These are phyloP conservation scores for Suillus brevipes DNA, from an alignment of 768 basidiomycete genomes.

Conservation along the genomic window DNA sequence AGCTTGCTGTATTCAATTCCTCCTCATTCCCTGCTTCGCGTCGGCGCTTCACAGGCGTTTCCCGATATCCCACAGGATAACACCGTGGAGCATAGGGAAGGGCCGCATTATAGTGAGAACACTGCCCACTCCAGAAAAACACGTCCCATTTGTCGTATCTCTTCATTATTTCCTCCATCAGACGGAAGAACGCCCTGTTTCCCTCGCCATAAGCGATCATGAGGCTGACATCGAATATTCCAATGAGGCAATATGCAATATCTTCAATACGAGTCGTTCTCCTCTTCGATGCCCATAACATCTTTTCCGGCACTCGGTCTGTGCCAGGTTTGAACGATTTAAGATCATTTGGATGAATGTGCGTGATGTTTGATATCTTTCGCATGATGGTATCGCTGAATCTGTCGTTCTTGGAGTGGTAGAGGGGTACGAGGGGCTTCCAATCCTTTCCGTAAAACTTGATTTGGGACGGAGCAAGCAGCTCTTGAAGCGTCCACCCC, in stretches of 20 bases:
- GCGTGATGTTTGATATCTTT: constrained; percentile 8
- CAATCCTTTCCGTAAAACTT: constrained; percentile 19
- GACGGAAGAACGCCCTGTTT: constrained; percentile 17
- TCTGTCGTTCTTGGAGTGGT: constrained; percentile 10
- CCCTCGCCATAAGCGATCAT: constrained; percentile 22
- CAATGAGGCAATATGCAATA: constrained; percentile 19
- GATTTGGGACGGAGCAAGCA: constrained; percentile 18
- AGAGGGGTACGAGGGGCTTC: constrained; percentile 11
- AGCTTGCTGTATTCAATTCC: constrained; percentile 1
- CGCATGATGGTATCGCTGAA: neutral
- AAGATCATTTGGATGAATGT: constrained; percentile 10
- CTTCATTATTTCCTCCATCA: constrained; percentile 14
- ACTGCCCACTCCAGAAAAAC: constrained; percentile 11
- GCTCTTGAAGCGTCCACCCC: constrained; percentile 18
- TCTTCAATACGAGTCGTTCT: constrained; percentile 22
- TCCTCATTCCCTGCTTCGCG: neutral
- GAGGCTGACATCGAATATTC: constrained; percentile 18
- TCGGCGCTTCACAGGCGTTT: neutral
- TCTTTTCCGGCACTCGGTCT: constrained; percentile 10
- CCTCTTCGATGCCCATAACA: constrained; percentile 20
- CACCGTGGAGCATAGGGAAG: constrained; percentile 10
- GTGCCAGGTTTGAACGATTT: constrained; percentile 9
- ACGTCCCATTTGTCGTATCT: constrained; percentile 15
- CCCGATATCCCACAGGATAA: constrained; percentile 5
- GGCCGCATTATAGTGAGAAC: constrained; percentile 9